Conservation (phyloP, 805 yeast species). For the Starmerella sirachaensis region DNA sequence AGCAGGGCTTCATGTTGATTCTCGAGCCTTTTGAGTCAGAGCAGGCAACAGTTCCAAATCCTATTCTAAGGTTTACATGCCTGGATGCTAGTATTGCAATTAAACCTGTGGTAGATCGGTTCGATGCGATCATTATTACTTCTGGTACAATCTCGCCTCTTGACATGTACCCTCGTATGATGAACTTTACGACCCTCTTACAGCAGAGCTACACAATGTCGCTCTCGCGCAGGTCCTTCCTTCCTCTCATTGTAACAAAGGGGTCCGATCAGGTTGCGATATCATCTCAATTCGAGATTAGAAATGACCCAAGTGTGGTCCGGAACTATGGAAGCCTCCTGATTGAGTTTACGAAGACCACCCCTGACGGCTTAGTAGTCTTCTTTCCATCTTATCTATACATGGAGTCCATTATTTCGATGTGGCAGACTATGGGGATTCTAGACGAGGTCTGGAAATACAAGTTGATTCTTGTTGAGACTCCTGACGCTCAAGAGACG, state of each 20-base stretch:
- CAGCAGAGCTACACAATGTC: constrained; percentile 97
- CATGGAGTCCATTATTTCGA: constrained; percentile 95
- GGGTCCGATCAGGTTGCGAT: constrained; percentile 98
- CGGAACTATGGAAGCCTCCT: constrained; percentile 89
- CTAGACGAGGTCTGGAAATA: constrained; percentile 98
- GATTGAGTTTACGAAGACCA: constrained; percentile 84
- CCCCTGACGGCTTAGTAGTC: constrained; percentile 97
- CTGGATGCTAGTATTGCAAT: constrained; percentile 96
- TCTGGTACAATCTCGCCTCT: constrained; percentile 97
- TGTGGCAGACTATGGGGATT: constrained; percentile 99
- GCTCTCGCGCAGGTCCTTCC: constrained; percentile 75
- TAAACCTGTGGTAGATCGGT: constrained; percentile 89
- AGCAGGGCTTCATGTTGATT: constrained; percentile 79
- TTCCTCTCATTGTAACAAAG: constrained; percentile 92
- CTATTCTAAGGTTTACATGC: constrained; percentile 84
- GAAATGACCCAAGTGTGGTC: constrained; percentile 96
- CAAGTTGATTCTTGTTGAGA: constrained; percentile 85
- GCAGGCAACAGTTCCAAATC: constrained; percentile 93
- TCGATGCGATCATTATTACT: constrained; percentile 84
- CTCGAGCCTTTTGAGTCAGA: constrained; percentile 93
- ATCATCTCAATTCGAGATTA: constrained; percentile 87
- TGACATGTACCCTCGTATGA: constrained; percentile 97
- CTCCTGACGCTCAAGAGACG: constrained; percentile 98
- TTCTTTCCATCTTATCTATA: constrained; percentile 94
- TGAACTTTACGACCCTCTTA: constrained; percentile 82